Evolutionary conservation across 768 basidiomycete genomes (phyloP).

Genomic region (Holtermannia corniformis): DNA sequence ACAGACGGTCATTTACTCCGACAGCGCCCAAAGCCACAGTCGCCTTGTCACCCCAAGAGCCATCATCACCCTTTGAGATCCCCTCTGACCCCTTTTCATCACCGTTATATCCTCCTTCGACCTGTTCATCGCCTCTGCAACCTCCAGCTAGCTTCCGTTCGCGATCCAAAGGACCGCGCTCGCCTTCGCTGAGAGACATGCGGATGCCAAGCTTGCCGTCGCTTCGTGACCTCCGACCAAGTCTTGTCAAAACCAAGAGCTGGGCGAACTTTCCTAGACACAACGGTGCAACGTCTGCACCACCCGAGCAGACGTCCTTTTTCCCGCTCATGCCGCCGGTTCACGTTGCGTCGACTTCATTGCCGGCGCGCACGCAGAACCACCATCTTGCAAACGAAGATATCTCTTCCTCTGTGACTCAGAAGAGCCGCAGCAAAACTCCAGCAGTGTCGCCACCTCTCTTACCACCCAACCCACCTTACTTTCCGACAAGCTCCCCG

Average conservation of each 20-base stretch:
- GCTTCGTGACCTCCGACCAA: neutral
- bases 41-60: neutral
- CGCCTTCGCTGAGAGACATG: neutral
- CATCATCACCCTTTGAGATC: neutral
- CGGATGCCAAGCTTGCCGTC: neutral
- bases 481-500: constrained; percentile 14
- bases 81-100: neutral
- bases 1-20: neutral
- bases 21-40: neutral
- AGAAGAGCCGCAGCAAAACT: neutral
- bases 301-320: neutral
- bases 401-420: no score
- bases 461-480: constrained; percentile 29
- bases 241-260: neutral
- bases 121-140: neutral
- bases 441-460: constrained; percentile 31
- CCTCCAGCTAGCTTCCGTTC: neutral
- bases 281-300: neutral
- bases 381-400: neutral
- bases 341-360: neutral
- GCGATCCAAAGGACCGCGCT: neutral
- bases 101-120: neutral
- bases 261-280: neutral
- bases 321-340: no score
- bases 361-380: neutral